Base-by-base conservation (phyloP, 495 filamentous ascomycete genomes). In the Tuber borchii region DNA sequence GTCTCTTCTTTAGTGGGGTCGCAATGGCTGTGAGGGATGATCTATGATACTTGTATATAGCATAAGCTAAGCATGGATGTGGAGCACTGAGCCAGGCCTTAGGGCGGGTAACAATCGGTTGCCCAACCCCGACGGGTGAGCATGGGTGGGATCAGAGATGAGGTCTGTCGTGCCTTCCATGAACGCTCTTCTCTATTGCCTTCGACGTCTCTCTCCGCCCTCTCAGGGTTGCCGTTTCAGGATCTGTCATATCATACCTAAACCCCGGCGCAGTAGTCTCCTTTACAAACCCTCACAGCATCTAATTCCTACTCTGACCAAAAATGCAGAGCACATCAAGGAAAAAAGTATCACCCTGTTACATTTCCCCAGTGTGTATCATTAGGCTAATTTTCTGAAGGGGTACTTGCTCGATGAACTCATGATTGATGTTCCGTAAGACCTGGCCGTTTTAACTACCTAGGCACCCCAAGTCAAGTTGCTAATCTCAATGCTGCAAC, bases 381-480 rank as follows among this genome's bases (percentile, higher is more conserved):
- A 31, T 61, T 61, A n/a, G 51, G n/a, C 51, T 61, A 61, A 61
- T 61, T 26, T 61, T 61, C 26, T 61, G n/a, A 61, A 79, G 78
- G 73, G 69, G 17, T 44, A 76, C 14, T 51, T 79, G 26, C 77
- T 79, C 42, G 78, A 79, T 17, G 78, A 79, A 75, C 78, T 79
- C 70, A 39, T 79, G 34, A 73, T 79, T 72, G 73, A 61, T n/a
- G 75, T 79, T 69, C 78, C 78, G 71, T 73, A 79, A 77, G 78
- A 75, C 70, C 51, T 45, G 14, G 17, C 12, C 34, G 31, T 56
- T 34, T n/a, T 40, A 2, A 37, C 39, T 26, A 17, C 65, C 16
- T 34, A 2, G 72, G 43, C 45, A 12, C 51, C n/a, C 26, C 26
- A 12, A 31, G 51, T n/a, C 34, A 31, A 26, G n/a, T 14, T 26